Evolutionary conservation across 1,284 basidiomycete species (phyloP).

Genomic region (Trichosporon inkin): DNA sequence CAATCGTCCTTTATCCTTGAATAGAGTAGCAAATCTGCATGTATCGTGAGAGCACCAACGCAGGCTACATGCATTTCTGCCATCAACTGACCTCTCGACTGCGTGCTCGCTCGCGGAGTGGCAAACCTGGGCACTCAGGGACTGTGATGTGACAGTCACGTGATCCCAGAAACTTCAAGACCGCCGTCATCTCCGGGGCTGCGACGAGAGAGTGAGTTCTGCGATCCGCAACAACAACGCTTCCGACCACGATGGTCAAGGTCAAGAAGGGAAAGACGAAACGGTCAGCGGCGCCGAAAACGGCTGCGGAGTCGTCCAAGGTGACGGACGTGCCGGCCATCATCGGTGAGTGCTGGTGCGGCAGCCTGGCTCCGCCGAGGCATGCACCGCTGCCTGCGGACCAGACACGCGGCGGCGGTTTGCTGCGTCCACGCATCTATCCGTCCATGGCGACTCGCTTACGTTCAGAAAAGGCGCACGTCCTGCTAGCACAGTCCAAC

Average conservation of each 20-base stretch:
- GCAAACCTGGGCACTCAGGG: no score
- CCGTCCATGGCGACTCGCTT: not conserved
- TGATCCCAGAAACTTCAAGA: conserved; percentile 7
- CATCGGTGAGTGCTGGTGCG: conserved; percentile 24
- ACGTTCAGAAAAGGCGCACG: conserved; percentile 57
- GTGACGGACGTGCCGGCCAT: conserved; percentile 26
- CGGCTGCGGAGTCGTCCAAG: conserved; percentile 1
- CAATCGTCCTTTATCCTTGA: not conserved
- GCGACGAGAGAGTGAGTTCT: not conserved
- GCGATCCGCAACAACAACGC: not conserved
- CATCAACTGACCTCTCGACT: no score
- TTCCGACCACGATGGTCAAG: not conserved
- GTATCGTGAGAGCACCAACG: not conserved
- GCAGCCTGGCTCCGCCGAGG: not conserved
- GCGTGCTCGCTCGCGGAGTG: no score
- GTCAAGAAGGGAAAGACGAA: conserved; percentile 10
- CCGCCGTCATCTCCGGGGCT: not conserved
- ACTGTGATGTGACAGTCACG: not conserved
- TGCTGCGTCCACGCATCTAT: not conserved
- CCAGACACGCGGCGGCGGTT: not conserved
- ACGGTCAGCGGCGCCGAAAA: conserved; percentile 1
- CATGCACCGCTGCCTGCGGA: no score
- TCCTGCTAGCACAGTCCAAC: conserved; percentile 73
- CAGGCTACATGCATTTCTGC: no score
- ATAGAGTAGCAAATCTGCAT: conserved; percentile 6